Base-by-base conservation (phyloP, 2,329 filamentous ascomycete genomes). In the Clonostachys chloroleuca region DNA sequence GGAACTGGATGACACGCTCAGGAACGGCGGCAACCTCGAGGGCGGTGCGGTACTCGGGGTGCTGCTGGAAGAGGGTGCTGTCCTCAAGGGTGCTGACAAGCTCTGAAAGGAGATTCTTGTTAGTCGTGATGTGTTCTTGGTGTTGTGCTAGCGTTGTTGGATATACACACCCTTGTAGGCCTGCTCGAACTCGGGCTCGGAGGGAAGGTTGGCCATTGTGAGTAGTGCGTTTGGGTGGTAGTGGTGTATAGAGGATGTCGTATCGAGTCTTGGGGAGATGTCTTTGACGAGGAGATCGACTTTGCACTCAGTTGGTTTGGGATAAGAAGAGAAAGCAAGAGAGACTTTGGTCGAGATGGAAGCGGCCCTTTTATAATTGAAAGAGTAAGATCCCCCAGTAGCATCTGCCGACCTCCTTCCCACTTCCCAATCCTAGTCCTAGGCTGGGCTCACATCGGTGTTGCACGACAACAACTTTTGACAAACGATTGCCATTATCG, bases 171-270 rank as follows among this genome's bases (percentile, higher is more conserved):
- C 90, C 70, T 91, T 89, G 83, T 95, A 95, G 64, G 92, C 92
- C 83, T 97, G 92, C 84, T 96, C 85, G 77, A 97, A 97, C 78
- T 99, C 92, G 64, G 94, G 92, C 83, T 97, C 92, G 54, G 76
- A 74, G 45, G 89, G 83, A 63, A 94, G 80, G 77, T 94, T 86
- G 57, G 91, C 88, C 89, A 95, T 94, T 56, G 56, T 76, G 51
- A 51, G 51, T 34, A 24, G 24, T 16, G 17, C 24, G 6, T 9
- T 9, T 14, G 3, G 40, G n/a, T 16, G 40, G 18, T 42, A 9
- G 16, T 20, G 16, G 16, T 42, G 14, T 42, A 4, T 8, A 35
- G 33, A 8, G 42, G 14, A 39, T n/a, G 36, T 39, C 17, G 36
- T 39, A 12, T 39, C 14, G 17, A 39, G 36, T 14, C 36, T n/a